Evolutionary conservation across 2,329 filamentous ascomycete species (phyloP).

Genomic region (Cryphonectria japonica): DNA sequence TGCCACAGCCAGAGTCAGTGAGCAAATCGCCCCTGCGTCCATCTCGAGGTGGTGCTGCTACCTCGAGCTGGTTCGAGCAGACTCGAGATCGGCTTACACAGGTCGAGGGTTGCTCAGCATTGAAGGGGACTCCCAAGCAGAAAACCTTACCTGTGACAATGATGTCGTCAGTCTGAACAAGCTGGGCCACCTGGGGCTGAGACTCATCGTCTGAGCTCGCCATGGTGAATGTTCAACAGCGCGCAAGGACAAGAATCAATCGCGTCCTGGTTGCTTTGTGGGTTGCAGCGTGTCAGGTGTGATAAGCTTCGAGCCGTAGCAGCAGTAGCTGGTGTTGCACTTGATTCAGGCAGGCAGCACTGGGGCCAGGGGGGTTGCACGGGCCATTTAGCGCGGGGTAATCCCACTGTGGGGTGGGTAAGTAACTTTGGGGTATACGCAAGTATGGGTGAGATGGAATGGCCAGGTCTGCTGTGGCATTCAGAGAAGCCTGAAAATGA

Average conservation of each 20-base stretch:
- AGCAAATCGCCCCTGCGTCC: slow-evolving; percentile 10
- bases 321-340: slow-evolving; percentile 4
- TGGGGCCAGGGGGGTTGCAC: slow-evolving; percentile 16
- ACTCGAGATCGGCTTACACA: neutral
- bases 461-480: neutral
- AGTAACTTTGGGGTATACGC: neutral
- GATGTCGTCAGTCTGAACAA: slow-evolving; percentile 50
- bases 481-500: neutral
- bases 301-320: slow-evolving; percentile 15
- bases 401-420: slow-evolving; percentile 5
- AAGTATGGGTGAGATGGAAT: neutral
- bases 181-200: slow-evolving; percentile 50
- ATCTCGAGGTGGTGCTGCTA: neutral
- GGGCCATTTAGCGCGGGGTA: slow-evolving; percentile 14
- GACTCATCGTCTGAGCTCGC: slow-evolving; percentile 40
- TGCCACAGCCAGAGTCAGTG: slow-evolving; percentile 40
- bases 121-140: neutral
- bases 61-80: neutral
- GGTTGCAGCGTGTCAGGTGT: slow-evolving; percentile 1
- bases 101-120: neutral
- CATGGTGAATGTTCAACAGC: slow-evolving; percentile 38
- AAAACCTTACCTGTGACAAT: slow-evolving; percentile 51
- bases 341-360: neutral
- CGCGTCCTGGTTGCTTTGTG: slow-evolving; percentile 10
- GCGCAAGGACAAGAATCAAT: neutral